Evolutionary conservation across 768 basidiomycete genomes (phyloP), one percentile per base, ranked within the genome.

Genomic region (Hygrocybe coccinea): DNA sequence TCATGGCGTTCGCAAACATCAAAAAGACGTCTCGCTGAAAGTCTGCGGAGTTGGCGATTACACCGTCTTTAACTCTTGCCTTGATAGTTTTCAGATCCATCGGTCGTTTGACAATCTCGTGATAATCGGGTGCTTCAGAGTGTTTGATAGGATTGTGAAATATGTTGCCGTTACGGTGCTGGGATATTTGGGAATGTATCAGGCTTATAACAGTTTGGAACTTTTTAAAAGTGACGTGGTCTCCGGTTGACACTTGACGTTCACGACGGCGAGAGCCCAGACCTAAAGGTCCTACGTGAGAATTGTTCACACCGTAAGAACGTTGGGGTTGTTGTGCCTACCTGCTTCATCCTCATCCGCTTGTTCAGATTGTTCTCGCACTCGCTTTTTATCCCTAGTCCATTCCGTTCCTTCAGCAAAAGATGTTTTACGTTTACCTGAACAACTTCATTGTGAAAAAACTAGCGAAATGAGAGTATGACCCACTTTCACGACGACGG

Each of bases 1-100:
- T 92, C 84, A 95, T 87, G 4, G 95, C 91, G 68, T 98, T 97
- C 7, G 92, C 89, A 69, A 97, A 95, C 87, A 97, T 95, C 59
- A 97, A 76, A 65, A 84, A 87, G 9, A 95, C 81, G 62, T 97
- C 95, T 59, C 92, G 78, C 66, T 95, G 89, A 64, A 87, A 97
- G 66, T 97, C 93, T 33, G 87, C 77, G 1, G 91, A 89, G 60
- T 82, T 91, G 3, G 80, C 74, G 46, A 97, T 92, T 2, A 80
- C 59, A 0, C 92, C 92, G 62, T 95, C 91, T 63, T 88, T 89
- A 55, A 95, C 84, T 59, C 80, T 82, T n/a, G 75, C 75, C 68
- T 92, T 91, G 67, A 98, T 89, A 0, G 89, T 95, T 70, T 94
- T 95, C 54, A 98, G 79, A 68, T 97, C 94, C 83, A 95, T 95